Conservation (phyloP, 495 filamentous ascomycete species). For the Parmelia sp. region DNA sequence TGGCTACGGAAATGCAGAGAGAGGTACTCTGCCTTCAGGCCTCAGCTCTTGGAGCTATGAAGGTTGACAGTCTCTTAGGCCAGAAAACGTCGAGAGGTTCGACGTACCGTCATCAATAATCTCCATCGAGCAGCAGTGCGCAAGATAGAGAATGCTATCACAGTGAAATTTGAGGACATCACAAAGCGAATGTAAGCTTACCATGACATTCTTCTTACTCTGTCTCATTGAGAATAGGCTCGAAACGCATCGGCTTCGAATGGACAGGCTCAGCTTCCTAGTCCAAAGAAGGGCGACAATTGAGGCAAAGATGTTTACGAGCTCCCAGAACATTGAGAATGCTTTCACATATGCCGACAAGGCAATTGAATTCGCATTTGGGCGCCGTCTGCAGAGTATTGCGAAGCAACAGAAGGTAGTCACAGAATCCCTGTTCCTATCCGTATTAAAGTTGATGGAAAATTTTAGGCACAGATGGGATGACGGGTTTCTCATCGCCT, state of each 20-base stretch:
- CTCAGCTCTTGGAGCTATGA: background rate
- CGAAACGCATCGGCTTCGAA: slow-evolving; percentile 11
- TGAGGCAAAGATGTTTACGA: slow-evolving; percentile 20
- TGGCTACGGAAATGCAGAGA: slow-evolving; percentile 21
- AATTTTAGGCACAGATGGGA: background rate
- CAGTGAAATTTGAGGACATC: slow-evolving; percentile 8
- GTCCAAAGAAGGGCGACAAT: slow-evolving; percentile 16
- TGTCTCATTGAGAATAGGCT: slow-evolving; percentile 3
- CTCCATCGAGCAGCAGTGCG: slow-evolving; percentile 25
- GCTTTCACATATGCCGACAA: slow-evolving; percentile 18
- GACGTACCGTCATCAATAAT: slow-evolving; percentile 24
- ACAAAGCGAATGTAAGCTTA: slow-evolving; percentile 12
- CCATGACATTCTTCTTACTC: background rate
- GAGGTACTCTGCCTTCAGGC: slow-evolving; percentile 5
- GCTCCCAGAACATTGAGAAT: slow-evolving; percentile 15
- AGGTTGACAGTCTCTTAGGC: slow-evolving; percentile 21
- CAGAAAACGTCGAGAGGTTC: slow-evolving; percentile 26
- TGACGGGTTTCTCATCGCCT: background rate
- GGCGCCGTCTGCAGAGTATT: slow-evolving; percentile 1
- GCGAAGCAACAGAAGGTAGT: background rate
- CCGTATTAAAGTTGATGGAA: background rate
- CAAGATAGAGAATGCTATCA: slow-evolving; percentile 18
- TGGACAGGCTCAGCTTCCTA: slow-evolving; percentile 13
- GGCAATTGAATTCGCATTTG: slow-evolving; percentile 10
- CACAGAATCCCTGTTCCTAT: too few relatives aligned